Percentiles rank a stretch among this genome's conserved stretches.
These are phyloP conservation scores for Colletotrichum tofieldiae DNA, from an alignment of 2,329 filamentous ascomycete species.

Conservation along the genomic window DNA sequence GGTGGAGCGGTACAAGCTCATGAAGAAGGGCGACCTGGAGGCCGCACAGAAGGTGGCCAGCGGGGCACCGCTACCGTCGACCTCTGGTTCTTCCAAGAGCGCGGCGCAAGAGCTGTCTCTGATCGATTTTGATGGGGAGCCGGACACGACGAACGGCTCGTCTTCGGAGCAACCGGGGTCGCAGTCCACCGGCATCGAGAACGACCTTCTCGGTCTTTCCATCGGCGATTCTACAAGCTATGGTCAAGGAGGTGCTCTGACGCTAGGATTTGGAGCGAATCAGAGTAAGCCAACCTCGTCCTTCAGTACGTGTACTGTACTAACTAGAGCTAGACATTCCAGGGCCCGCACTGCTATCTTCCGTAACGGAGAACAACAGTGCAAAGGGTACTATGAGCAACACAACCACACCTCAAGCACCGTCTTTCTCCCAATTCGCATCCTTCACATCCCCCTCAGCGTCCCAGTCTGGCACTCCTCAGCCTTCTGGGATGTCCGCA, in stretches of 20 bases:
- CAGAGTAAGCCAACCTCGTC: conserved; percentile 66
- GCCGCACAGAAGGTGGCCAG: conserved; percentile 87
- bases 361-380: conserved; percentile 73
- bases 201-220: conserved; percentile 91
- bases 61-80: conserved; percentile 70
- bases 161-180: conserved; percentile 56
- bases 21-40: conserved; percentile 95
- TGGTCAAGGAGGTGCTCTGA: conserved; percentile 85
- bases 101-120: conserved; percentile 84
- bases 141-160: conserved; percentile 64
- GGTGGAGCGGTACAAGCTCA: conserved; percentile 93
- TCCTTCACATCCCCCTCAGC: conserved; percentile 68
- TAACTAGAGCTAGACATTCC: conserved; percentile 69
- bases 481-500: conserved; percentile 63
- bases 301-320: conserved; percentile 40
- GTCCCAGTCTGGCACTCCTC: conserved; percentile 69
- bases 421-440: conserved; percentile 69
- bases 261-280: conserved; percentile 83
- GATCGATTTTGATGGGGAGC: conserved; percentile 87
- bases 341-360: conserved; percentile 76
- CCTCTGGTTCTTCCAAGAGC: conserved; percentile 65
- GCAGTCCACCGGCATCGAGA: conserved; percentile 81
- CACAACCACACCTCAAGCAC: conserved; percentile 56
- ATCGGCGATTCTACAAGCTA: conserved; percentile 78
- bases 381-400: conserved; percentile 60